Evolutionary conservation across 2,329 filamentous ascomycete species (phyloP).

Genomic region (Fusarium dlaminii): DNA sequence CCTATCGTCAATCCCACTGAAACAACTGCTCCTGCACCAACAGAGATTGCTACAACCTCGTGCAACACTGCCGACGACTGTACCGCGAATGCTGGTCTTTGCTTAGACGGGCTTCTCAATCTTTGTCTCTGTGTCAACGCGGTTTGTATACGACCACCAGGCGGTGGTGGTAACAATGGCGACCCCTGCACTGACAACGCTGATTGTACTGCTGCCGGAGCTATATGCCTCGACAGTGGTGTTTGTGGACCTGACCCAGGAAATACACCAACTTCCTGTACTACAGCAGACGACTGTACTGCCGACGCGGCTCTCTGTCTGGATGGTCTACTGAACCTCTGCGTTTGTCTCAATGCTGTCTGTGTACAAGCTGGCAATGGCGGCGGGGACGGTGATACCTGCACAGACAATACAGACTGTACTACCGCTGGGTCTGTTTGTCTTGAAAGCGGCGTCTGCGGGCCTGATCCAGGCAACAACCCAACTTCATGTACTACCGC

Average conservation of each 20-base stretch:
- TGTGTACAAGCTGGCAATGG: neutral
- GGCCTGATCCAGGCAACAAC: neutral
- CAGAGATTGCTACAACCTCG: neutral
- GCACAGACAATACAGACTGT: neutral
- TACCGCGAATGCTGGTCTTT: neutral
- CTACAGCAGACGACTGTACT: neutral
- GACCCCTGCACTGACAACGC: neutral
- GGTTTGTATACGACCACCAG: neutral
- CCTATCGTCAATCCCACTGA: neutral
- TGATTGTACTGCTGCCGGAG: neutral
- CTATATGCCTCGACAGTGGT: neutral
- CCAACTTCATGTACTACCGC: neutral
- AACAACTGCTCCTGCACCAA: neutral
- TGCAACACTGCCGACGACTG: neutral
- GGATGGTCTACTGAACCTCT: accelerated
- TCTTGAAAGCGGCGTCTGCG: neutral
- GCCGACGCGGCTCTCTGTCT: neutral
- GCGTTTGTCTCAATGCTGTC: neutral
- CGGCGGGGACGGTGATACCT: neutral
- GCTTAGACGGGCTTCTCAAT: neutral
- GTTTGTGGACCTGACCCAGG: neutral
- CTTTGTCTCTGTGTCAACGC: neutral
- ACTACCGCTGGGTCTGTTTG: neutral
- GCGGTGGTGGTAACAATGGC: neutral
- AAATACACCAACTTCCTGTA: neutral